Evolutionary conservation across 2,329 filamentous ascomycete genomes (phyloP).

Genomic region (Fusarium denticulatum): DNA sequence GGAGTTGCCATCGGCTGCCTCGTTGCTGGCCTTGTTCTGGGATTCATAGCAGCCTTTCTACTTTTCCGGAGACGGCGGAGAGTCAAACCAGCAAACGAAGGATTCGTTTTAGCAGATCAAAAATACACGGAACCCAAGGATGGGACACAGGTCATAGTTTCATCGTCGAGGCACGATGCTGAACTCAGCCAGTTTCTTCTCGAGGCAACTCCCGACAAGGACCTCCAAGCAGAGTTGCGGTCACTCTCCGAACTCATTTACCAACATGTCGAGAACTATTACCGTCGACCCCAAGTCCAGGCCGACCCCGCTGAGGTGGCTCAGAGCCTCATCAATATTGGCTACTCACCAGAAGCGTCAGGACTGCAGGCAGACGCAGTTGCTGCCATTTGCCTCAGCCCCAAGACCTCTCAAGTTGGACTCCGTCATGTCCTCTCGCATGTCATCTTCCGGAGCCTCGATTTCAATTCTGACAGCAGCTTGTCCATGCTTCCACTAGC

Average conservation of each 20-base stretch:
- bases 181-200: constrained; percentile 51
- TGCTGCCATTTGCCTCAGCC: constrained; percentile 46
- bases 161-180: constrained; percentile 22
- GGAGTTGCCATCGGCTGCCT: constrained; percentile 47
- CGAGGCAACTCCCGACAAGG: constrained; percentile 49
- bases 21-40: constrained; percentile 42
- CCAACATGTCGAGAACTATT: constrained; percentile 54
- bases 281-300: constrained; percentile 45
- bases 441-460: constrained; percentile 49
- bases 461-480: constrained; percentile 39
- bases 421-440: constrained; percentile 53
- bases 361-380: constrained; percentile 31
- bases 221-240: constrained; percentile 47
- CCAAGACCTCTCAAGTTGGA: constrained; percentile 45
- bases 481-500: constrained; percentile 52
- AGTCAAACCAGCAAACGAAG: background rate
- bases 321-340: constrained; percentile 40
- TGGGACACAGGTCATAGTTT: constrained; percentile 20
- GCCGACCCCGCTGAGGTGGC: constrained; percentile 31
- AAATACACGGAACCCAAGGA: background rate
- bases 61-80: constrained; percentile 35
- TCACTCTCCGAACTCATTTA: constrained; percentile 50
- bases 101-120: background rate
- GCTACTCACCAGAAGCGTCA: constrained; percentile 34
- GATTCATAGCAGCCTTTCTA: constrained; percentile 40